Evolutionary conservation across 345 rosid species (phyloP), one percentile per base, ranked within the genome.

Genomic region (Murraya paniculata): DNA sequence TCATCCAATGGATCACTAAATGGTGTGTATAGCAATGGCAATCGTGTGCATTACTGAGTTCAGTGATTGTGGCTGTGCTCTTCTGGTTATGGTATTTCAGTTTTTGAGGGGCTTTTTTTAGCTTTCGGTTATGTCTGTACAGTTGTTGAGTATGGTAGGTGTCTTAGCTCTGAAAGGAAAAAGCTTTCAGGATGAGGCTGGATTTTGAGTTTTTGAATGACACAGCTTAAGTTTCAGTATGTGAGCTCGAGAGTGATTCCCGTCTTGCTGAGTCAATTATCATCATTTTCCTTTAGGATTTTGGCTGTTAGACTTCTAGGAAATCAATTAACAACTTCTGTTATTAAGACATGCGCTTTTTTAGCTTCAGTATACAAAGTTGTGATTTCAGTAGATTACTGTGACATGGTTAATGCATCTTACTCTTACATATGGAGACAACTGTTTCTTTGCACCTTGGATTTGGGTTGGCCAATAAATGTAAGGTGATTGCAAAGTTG

Each of bases 21-120:
- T 61, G 85, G 88, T 39, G 76, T 84, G 73, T 81, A 82, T 85
- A 80, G 89, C 87, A 92, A 92, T 79, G 94, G 91, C 69, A 89
- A 89, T 31, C 89, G 94, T 14, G 67, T 88, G 81, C 90, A 84
- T 68, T 76, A 77, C 78, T 61, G 27, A 48, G 61, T 64, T 80
- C 64, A 58, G 67, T 71, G 73, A 74, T 57, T 65, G 24, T 69
- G 65, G 70, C 57, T 7, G 33, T 57, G 77, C 48, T 19, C 22
- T 55, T 78, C 31, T 68, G 72, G 35, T 72, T 65, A 74, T 71
- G 68, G 36, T 9, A 74, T 67, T 64, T 67, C 67, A 71, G 82
- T 65, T 77, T 77, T 25, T 13, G 6, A 4, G 38, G 83, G 38
- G 13, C 55, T 78, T 83, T 72, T 35, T 41, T 38, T 72, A 38